Conservation (phyloP, 1,284 basidiomycete species). For the Paramarasmius palmivorus region DNA sequence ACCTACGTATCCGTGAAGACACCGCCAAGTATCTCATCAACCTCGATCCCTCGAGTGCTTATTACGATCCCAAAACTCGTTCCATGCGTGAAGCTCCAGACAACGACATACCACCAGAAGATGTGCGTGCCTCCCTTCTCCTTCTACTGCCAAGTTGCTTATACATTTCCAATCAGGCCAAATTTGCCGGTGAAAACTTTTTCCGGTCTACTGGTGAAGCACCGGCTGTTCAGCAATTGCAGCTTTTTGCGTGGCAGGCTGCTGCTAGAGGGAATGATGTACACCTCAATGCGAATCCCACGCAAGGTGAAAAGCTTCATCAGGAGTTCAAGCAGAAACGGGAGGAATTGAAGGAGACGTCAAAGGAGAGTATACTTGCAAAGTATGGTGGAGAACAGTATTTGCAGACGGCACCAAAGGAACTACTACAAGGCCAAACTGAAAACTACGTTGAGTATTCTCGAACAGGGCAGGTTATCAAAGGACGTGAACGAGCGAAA, state of each 20-base stretch:
- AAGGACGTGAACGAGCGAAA: constrained; percentile 88
- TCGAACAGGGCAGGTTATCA: constrained; percentile 86
- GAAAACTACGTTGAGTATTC: constrained; percentile 99
- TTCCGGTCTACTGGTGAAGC: constrained; percentile 88
- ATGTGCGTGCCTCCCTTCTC: constrained; percentile 51
- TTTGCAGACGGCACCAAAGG: constrained; percentile 84
- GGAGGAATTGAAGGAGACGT: constrained; percentile 85
- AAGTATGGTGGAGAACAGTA: constrained; percentile 96
- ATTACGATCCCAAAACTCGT: constrained; percentile 99
- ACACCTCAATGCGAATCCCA: constrained; percentile 76
- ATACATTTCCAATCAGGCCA: constrained; percentile 54
- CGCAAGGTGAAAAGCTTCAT: constrained; percentile 11
- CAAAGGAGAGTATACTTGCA: constrained; percentile 83
- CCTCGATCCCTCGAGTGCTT: constrained; percentile 92
- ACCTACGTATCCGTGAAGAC: constrained; percentile 98
- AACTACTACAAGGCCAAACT: constrained; percentile 91
- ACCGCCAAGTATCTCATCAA: constrained; percentile 99
- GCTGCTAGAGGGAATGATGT: constrained; percentile 92
- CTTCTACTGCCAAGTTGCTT: constrained; percentile 10
- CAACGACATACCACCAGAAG: constrained; percentile 77
- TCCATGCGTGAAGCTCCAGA: constrained; percentile 98
- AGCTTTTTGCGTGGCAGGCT: constrained; percentile 98
- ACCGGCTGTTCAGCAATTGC: constrained; percentile 87
- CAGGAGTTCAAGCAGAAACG: constrained; percentile 56
- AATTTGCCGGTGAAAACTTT: constrained; percentile 97